Evolutionary conservation across 768 basidiomycete genomes (phyloP).

Genomic region (Naganishia randhawae): DNA sequence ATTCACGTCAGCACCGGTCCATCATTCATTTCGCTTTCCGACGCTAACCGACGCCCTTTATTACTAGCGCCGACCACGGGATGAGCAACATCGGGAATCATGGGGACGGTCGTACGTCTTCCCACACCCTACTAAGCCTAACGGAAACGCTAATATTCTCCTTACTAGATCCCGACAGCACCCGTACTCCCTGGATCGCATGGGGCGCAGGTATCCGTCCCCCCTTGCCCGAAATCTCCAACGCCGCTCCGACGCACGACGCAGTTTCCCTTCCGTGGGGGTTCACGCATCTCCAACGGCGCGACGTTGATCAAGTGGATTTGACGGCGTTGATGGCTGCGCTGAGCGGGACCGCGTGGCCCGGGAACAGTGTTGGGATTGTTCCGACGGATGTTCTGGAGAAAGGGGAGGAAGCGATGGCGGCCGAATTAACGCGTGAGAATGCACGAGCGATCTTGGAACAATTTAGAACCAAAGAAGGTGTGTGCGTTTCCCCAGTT

Average conservation of each 20-base stretch:
- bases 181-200: constrained; percentile 73
- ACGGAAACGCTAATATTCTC: neutral
- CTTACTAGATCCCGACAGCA: constrained; percentile 68
- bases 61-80: constrained; percentile 81
- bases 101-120: constrained; percentile 61
- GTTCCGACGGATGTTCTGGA: constrained; percentile 20
- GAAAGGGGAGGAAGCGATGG: neutral
- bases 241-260: constrained; percentile 63
- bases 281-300: constrained; percentile 60
- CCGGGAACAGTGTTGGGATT: constrained; percentile 26
- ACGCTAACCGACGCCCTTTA: no score
- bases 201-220: constrained; percentile 77
- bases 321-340: constrained; percentile 67
- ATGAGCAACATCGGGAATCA: constrained; percentile 87
- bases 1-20: constrained; percentile 26
- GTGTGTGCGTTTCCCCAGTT: constrained; percentile 1
- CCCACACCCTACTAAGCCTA: neutral
- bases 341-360: constrained; percentile 18
- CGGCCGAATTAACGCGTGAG: constrained; percentile 17
- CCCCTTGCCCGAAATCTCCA: constrained; percentile 60
- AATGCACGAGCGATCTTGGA: constrained; percentile 19
- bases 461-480: constrained; percentile 24
- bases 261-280: constrained; percentile 65
- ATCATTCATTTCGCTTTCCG: no score
- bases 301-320: constrained; percentile 80